Evolutionary conservation across 1,284 basidiomycete genomes (phyloP).

Genomic region (Austroboletus novae-zelandiae): DNA sequence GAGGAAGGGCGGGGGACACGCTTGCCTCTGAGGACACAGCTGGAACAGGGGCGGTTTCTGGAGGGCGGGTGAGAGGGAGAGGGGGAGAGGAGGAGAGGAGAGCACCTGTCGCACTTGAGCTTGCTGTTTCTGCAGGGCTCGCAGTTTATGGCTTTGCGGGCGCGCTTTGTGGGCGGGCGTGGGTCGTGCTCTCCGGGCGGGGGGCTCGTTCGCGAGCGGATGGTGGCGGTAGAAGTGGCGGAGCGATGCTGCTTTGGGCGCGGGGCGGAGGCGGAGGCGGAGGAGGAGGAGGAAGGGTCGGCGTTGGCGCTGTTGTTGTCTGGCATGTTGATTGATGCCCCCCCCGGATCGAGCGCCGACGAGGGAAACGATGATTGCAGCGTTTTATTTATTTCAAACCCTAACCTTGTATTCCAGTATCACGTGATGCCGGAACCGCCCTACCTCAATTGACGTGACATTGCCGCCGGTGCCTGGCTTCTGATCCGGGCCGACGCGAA

Average conservation of each 20-base stretch:
- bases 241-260: constrained; percentile 40
- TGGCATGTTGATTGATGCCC: constrained; percentile 40
- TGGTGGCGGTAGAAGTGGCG: constrained; percentile 33
- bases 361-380: neutral
- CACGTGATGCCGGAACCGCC: constrained; percentile 26
- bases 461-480: neutral
- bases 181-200: constrained; percentile 47
- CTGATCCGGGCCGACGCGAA: neutral
- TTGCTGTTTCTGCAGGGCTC: constrained; percentile 82
- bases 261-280: constrained; percentile 35
- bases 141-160: constrained; percentile 81
- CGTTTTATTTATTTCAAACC: constrained; percentile 30
- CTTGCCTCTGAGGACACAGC: constrained; percentile 69
- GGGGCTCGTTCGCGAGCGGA: constrained; percentile 48
- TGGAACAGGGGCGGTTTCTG: constrained; percentile 80
- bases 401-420: constrained; percentile 17
- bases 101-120: constrained; percentile 78
- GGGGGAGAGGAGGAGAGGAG: constrained; percentile 5
- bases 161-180: constrained; percentile 68
- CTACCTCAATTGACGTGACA: neutral
- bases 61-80: constrained; percentile 11
- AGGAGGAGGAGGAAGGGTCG: constrained; percentile 25
- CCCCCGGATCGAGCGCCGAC: constrained; percentile 30
- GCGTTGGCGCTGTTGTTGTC: constrained; percentile 28
- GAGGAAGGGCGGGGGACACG: constrained; percentile 21